Conservation (phyloP, 352 stramenopile genomes). For the Elongisporangium senticosum region DNA sequence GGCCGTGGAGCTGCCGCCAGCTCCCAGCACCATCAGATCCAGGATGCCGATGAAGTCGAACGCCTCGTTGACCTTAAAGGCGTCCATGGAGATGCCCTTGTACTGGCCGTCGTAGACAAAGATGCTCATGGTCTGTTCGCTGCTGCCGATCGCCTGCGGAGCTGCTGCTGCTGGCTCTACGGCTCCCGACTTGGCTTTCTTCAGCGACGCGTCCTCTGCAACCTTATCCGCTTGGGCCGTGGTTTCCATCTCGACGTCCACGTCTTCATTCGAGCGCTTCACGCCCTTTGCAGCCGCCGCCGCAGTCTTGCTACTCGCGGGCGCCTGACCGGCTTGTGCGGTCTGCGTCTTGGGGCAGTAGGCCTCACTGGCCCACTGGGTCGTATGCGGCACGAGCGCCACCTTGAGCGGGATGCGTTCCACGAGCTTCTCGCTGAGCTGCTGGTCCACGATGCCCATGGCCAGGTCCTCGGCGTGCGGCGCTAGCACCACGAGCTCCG, state of each 20-base stretch:
- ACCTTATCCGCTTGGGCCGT: not conserved
- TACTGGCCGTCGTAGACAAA: conserved; percentile 75
- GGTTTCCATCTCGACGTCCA: conserved; percentile 6
- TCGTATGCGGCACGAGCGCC: conserved; percentile 51
- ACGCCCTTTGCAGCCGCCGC: conserved; percentile 19
- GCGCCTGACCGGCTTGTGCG: not conserved
- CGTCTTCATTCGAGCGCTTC: conserved; percentile 38
- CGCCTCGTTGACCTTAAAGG: conserved; percentile 78
- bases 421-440: conserved; percentile 28
- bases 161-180: not conserved
- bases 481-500: conserved; percentile 52
- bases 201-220: conserved; percentile 11
- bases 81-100: conserved; percentile 31
- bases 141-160: not conserved
- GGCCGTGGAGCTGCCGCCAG: conserved; percentile 8
- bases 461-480: conserved; percentile 4
- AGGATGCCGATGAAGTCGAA: conserved; percentile 80
- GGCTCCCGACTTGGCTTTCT: conserved; percentile 37
- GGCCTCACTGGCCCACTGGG: conserved; percentile 35
- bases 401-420: conserved; percentile 63
- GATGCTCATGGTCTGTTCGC: conserved; percentile 41
- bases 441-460: conserved; percentile 2
- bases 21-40: conserved; percentile 47
- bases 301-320: conserved; percentile 8
- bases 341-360: conserved; percentile 15